Percentiles rank a stretch among this genome's conserved stretches.
phyloP scores from a whole-genome alignment of 305 asterid species.

The Fraxinus latifolia region DNA sequence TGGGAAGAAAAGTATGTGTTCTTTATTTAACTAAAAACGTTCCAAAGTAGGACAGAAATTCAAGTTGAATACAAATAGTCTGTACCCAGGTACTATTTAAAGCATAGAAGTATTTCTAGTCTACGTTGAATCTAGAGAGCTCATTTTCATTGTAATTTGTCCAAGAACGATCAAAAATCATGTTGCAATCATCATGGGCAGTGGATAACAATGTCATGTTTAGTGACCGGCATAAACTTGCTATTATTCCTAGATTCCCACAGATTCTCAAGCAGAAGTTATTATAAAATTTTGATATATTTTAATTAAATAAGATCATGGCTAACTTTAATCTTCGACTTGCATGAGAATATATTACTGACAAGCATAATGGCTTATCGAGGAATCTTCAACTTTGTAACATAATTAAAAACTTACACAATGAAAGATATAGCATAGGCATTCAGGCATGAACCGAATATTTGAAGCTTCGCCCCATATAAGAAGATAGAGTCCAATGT shows the following conservation, averaged over 20 bases:
- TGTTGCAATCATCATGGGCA: not conserved
- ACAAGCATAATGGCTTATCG: conserved; percentile 5
- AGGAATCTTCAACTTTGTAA: conserved; percentile 18
- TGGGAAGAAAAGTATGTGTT: not conserved
- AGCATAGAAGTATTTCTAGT: not conserved
- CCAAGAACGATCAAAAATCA: not conserved
- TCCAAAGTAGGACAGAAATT: not conserved
- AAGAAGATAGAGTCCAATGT: conserved; percentile 92
- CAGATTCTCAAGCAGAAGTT: not conserved
- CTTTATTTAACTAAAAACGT: not conserved
- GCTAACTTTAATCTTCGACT: not conserved
- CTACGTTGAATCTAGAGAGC: not conserved
- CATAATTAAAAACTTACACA: conserved; percentile 46
- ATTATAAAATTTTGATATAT: not conserved
- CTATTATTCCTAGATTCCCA: not conserved
- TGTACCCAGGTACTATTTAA: not conserved
- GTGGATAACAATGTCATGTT: not conserved
- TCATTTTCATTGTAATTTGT: not conserved
- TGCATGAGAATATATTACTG: not conserved
- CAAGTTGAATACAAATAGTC: conserved; percentile 1
- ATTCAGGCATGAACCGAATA: conserved; percentile 97
- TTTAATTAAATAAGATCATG: not conserved
- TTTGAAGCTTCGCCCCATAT: conserved; percentile 99
- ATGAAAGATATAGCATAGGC: conserved; percentile 95
- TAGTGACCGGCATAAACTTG: not conserved